Evolutionary conservation across 176 grass and related monocot species (phyloP).

Genomic region (Triticum monococcum): DNA sequence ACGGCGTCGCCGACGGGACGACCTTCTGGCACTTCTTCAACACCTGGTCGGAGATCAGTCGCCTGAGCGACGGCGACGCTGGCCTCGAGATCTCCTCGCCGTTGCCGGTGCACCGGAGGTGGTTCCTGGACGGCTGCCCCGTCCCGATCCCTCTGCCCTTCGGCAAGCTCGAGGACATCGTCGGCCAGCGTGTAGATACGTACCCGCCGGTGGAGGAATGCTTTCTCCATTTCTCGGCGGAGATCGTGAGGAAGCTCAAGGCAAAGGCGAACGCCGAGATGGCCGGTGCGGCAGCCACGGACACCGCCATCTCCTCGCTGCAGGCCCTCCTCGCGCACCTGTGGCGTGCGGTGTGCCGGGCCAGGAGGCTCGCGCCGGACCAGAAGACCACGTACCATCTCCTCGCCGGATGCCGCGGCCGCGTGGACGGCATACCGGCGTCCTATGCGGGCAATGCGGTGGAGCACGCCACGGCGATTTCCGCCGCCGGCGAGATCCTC

Average conservation of each 20-base stretch:
- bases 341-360: background rate
- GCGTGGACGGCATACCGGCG: slow-evolving; percentile 9
- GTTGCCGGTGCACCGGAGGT: background rate
- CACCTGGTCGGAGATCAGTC: too few species aligned
- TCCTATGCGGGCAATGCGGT: background rate
- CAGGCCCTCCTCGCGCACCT: slow-evolving; percentile 5
- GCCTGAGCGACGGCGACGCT: too few species aligned
- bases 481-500: background rate
- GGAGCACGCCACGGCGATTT: background rate
- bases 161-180: background rate
- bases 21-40: too few species aligned
- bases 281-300: background rate
- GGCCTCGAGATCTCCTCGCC: background rate
- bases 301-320: background rate
- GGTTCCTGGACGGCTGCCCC: background rate
- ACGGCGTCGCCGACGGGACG: too few species aligned
- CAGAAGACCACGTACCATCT: background rate
- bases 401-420: background rate
- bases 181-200: background rate
- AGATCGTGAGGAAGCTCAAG: background rate
- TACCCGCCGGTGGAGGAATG: background rate
- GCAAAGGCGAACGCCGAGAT: background rate
- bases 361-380: background rate
- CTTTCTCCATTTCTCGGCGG: background rate
- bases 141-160: background rate